phyloP scores from a whole-genome alignment of 768 basidiomycete genomes.

The Gyrodon lividus region DNA sequence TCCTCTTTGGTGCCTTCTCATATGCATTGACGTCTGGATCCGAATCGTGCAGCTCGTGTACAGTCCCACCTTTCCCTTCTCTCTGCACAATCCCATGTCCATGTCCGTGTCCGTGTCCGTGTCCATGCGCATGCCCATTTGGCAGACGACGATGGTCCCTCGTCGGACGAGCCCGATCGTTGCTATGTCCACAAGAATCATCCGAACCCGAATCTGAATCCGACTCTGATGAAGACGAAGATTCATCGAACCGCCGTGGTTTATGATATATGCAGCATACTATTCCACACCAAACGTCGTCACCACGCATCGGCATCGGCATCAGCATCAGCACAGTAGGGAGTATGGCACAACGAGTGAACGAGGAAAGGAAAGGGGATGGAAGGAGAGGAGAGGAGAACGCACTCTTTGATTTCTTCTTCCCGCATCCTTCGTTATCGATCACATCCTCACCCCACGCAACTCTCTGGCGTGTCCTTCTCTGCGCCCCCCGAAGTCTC shows the following conservation, averaged over 20 bases:
- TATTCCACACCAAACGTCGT: conserved; percentile 32
- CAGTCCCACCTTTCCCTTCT: conserved; percentile 5
- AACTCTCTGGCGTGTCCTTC: conserved; percentile 53
- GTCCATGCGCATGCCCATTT: conserved; percentile 3
- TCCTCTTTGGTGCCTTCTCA: conserved; percentile 38
- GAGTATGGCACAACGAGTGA: background rate
- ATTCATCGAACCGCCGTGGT: conserved; percentile 77
- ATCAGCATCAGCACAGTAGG: too few species aligned
- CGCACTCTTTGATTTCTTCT: conserved; percentile 93
- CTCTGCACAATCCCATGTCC: conserved; percentile 2
- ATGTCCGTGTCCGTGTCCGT: conserved; percentile 1
- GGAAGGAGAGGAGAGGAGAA: conserved; percentile 10
- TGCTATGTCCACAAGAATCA: background rate
- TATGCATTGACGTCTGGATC: conserved; percentile 47
- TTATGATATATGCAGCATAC: conserved; percentile 97
- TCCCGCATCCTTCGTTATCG: conserved; percentile 87
- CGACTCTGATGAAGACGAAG: conserved; percentile 69
- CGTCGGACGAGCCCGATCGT: conserved; percentile 13
- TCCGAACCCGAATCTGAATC: conserved; percentile 47
- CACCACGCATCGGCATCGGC: background rate
- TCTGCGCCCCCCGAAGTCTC: conserved; percentile 55
- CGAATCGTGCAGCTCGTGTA: conserved; percentile 19
- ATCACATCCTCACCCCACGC: conserved; percentile 84
- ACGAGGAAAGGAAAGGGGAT: too few species aligned
- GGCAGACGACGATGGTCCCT: conserved; percentile 5